Conservation (phyloP, 805 yeast species). For the Candida montana region DNA sequence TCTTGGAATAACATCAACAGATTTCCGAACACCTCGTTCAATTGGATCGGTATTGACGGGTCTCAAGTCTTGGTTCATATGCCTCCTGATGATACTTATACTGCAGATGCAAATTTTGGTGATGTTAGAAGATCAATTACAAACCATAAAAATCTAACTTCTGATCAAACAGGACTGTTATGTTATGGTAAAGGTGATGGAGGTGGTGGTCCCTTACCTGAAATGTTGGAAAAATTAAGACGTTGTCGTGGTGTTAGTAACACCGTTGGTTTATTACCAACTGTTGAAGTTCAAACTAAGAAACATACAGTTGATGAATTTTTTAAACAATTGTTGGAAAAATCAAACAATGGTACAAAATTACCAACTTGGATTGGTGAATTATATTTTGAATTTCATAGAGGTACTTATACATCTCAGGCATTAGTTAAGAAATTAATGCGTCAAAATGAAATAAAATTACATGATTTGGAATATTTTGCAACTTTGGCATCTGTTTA, state of each 20-base stretch:
- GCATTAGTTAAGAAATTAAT: constrained; percentile 78
- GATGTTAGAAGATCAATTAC: constrained; percentile 77
- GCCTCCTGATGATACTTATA: constrained; percentile 97
- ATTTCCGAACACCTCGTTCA: constrained; percentile 87
- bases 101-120: constrained; percentile 89
- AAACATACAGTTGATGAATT: constrained; percentile 61
- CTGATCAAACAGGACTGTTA: constrained; percentile 74
- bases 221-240: constrained; percentile 88
- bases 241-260: constrained; percentile 86
- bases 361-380: constrained; percentile 93
- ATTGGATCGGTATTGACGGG: constrained; percentile 94
- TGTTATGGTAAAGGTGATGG: constrained; percentile 96
- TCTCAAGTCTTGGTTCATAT: constrained; percentile 91
- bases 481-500: constrained; percentile 66
- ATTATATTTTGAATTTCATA: constrained; percentile 87
- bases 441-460: constrained; percentile 66
- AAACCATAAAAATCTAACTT: constrained; percentile 80
- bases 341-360: constrained; percentile 57
- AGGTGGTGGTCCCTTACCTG: constrained; percentile 96
- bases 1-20: constrained; percentile 94
- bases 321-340: constrained; percentile 57
- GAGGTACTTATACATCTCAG: constrained; percentile 96
- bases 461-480: constrained; percentile 81
- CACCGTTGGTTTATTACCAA: constrained; percentile 74
- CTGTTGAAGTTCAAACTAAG: constrained; percentile 65